Base-by-base conservation (phyloP, 176 grass and related monocot species). In the Lolium multiflorum region DNA sequence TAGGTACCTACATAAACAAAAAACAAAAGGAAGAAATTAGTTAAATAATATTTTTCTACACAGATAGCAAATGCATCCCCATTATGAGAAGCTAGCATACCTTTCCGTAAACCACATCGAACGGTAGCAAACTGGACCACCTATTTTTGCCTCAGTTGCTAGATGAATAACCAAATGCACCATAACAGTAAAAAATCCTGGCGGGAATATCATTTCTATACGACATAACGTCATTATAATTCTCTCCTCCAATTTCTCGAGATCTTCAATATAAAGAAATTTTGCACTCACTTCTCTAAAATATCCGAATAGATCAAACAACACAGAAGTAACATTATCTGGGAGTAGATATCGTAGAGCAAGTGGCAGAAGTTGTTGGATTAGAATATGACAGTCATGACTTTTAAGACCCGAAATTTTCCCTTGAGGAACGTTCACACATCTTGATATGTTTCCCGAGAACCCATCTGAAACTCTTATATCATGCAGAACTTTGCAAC, bases 251-350 rank as follows among this genome's bases (percentile, higher is more conserved):
- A 66, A 6, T 25, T 66, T 66, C 7, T 66, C 25, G 9, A 66
- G 26, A 9, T 31, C 62, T 1, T 31, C 26, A 5, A 66, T 35
- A 11, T 66, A 15, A 3, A 66, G 10, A 22, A 66, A 25, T 35
- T 66, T 66, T 66, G 62, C 62, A 66, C 62, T 35, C 10, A 66
- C 11, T 35, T 66, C 62, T 66, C 25, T 66, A 35, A 66, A 66
- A 35, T 66, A 66, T 31, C 25, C 25, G 10, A 25, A 66, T 2
- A 66, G 26, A 28, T 66, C 24, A 35, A 66, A 66, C 11, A 66
- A 15, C 11, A 66, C 62, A 14, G 9, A 31, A 35, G 24, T 66
- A 66, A 66, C 62, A 66, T 66, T 35, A 28, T 66, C 24, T 60
- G n/a, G 57, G 20, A 60, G 57, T 22, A 60, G 18, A 60, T 8